A percentile compares a stretch with the other conserved stretches of the same genome.
phyloP scores from a whole-genome alignment of 2,329 filamentous ascomycete genomes.

The Sporothrix brunneoviolacea region DNA sequence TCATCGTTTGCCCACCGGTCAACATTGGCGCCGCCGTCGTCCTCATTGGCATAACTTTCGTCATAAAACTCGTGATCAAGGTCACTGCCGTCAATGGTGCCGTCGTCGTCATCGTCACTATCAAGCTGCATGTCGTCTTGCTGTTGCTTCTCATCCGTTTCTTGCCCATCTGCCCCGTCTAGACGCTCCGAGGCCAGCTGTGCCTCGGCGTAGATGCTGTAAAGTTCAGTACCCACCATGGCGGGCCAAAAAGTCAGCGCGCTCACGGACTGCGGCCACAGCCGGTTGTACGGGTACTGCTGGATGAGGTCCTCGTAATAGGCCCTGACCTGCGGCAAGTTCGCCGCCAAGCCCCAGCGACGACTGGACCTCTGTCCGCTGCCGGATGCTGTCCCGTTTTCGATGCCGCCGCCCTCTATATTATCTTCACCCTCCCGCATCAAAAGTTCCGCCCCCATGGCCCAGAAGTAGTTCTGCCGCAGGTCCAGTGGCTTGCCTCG shows the following conservation, averaged over 20 bases:
- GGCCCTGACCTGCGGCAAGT: conserved; percentile 37
- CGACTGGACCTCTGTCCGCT: not conserved
- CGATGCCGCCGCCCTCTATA: not conserved
- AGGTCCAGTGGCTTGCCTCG: conserved; percentile 57
- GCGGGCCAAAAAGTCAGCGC: conserved; percentile 75
- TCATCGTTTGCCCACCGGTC: too few species aligned
- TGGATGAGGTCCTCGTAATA: conserved; percentile 77
- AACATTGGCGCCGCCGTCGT: not conserved
- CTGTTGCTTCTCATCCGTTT: not conserved
- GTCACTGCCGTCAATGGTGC: conserved; percentile 13
- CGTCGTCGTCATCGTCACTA: not conserved
- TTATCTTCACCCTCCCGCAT: conserved; percentile 50
- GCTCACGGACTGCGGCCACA: conserved; percentile 51
- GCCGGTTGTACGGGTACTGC: conserved; percentile 64
- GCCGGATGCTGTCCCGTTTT: too few species aligned
- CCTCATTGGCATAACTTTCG: conserved; percentile 18
- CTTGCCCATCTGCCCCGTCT: conserved; percentile 17
- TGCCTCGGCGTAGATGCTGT: conserved; percentile 60
- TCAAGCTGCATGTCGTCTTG: not conserved
- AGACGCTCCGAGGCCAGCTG: conserved; percentile 35
- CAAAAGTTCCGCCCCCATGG: conserved; percentile 76
- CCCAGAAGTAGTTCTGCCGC: conserved; percentile 66
- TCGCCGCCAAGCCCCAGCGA: conserved; percentile 39
- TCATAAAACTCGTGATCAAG: too few species aligned
- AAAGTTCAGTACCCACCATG: conserved; percentile 75